Percentiles rank a stretch among this genome's conserved stretches.
phyloP scores from a whole-genome alignment of 306 rosid species.

The Quillaja saponaria region DNA sequence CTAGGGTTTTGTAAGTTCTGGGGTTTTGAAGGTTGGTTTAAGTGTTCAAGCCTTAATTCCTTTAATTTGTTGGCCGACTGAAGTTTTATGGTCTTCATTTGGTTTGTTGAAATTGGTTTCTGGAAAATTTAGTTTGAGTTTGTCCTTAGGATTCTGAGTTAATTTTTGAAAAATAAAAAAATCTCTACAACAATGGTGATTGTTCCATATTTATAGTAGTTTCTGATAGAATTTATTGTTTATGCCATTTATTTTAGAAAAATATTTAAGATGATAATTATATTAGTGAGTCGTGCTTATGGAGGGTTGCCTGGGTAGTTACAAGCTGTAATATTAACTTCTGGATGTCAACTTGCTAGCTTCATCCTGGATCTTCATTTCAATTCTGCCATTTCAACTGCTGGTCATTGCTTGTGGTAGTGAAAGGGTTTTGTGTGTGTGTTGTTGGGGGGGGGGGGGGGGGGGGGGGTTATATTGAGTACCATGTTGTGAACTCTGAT shows the following conservation, averaged over 20 bases:
- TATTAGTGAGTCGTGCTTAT: neutral
- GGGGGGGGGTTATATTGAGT: neutral
- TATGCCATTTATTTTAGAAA: neutral
- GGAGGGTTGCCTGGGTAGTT: neutral
- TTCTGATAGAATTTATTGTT: neutral
- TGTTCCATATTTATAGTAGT: neutral
- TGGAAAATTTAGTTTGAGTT: neutral
- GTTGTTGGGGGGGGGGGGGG: no score
- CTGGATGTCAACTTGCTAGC: neutral
- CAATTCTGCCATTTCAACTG: constrained; percentile 3
- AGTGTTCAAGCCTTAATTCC: constrained; percentile 7
- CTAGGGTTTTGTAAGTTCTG: constrained; percentile 38
- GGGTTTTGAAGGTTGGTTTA: constrained; percentile 33
- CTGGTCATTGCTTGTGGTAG: neutral
- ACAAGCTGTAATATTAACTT: neutral
- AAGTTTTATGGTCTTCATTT: no score
- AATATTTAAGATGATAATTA: constrained; percentile 17
- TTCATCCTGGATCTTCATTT: constrained; percentile 15
- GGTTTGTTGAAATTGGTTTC: no score
- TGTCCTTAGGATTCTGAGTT: no score
- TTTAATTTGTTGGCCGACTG: neutral
- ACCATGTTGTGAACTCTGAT: no score
- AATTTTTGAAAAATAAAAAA: neutral
- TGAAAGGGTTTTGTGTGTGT: no score
- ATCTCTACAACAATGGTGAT: no score